phyloP scores from a whole-genome alignment of 2,329 filamentous ascomycete species.

The Pseudonectria buxi region DNA sequence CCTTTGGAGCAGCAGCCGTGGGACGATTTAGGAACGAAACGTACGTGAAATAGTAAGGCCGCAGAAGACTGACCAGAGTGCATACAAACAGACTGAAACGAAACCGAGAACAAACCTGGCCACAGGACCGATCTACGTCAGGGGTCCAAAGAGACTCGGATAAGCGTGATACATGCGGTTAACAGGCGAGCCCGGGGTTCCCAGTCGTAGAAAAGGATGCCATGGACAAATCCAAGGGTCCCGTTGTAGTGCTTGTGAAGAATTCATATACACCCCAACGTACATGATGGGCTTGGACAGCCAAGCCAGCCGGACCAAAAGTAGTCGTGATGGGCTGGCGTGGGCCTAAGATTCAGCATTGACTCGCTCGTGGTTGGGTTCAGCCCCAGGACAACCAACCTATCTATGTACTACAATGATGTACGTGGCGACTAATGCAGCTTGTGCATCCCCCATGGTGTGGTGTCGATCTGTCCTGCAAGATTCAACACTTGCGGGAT shows the following conservation, averaged over 20 bases:
- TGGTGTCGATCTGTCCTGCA: not conserved
- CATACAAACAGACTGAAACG: conserved; percentile 11
- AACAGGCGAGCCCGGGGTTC: too few species aligned
- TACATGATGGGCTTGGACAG: too few species aligned
- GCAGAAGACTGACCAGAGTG: conserved; percentile 4
- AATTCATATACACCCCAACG: too few species aligned
- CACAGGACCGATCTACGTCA: conserved; percentile 6
- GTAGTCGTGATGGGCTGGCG: too few species aligned
- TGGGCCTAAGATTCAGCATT: not conserved
- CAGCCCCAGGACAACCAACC: too few species aligned
- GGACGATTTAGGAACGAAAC: conserved; percentile 16
- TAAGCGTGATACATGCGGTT: too few species aligned
- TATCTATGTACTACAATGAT: conserved; percentile 4
- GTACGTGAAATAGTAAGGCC: conserved; percentile 19
- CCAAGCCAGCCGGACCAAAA: too few species aligned
- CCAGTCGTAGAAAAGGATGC: too few species aligned
- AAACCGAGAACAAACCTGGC: conserved; percentile 11
- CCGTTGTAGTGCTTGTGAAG: too few species aligned
- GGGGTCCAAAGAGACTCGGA: conserved; percentile 1
- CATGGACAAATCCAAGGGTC: too few species aligned
- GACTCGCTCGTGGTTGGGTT: too few species aligned
- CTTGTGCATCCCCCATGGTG: not conserved
- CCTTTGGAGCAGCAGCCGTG: conserved; percentile 13
- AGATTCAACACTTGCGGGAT: not conserved
- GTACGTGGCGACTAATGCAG: conserved; percentile 8